phyloP scores from a whole-genome alignment of 192 early-diverging fungal genomes.

The Pilaira anomala region DNA sequence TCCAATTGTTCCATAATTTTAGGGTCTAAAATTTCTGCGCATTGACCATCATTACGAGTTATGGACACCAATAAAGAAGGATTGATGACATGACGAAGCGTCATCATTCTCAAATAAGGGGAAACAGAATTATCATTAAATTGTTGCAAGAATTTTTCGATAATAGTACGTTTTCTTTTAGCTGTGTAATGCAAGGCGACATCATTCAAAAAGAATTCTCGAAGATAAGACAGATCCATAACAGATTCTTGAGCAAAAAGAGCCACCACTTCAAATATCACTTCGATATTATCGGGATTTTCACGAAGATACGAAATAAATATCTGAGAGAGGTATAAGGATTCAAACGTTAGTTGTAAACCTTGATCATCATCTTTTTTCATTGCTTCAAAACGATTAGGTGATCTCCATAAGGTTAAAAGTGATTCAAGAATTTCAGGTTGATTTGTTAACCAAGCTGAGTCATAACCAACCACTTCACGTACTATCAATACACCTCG shows the following conservation, averaged over 20 bases:
- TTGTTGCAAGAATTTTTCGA: slow-evolving; percentile 76
- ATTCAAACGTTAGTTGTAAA: slow-evolving; percentile 43
- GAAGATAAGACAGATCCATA: slow-evolving; percentile 59
- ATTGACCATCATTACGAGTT: slow-evolving; percentile 42
- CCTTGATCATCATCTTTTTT: slow-evolving; percentile 46
- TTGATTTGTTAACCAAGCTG: slow-evolving; percentile 48
- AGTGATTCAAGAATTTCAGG: slow-evolving; percentile 53
- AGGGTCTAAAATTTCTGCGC: slow-evolving; percentile 54
- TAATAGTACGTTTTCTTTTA: slow-evolving; percentile 61
- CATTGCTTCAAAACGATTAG: slow-evolving; percentile 41
- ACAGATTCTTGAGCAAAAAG: slow-evolving; percentile 67
- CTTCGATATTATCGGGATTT: slow-evolving; percentile 61
- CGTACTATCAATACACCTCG: slow-evolving; percentile 60
- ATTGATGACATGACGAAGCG: slow-evolving; percentile 79
- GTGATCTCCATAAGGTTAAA: slow-evolving; percentile 41
- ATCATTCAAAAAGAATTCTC: slow-evolving; percentile 70
- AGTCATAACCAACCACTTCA: slow-evolving; percentile 49
- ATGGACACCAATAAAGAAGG: slow-evolving; percentile 79
- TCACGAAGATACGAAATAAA: slow-evolving; percentile 64
- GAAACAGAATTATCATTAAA: slow-evolving; percentile 60
- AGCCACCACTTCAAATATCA: slow-evolving; percentile 73
- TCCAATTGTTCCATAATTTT: slow-evolving; percentile 61
- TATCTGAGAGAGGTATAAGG: slow-evolving; percentile 64
- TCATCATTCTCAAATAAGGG: slow-evolving; percentile 64
- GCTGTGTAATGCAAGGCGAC: slow-evolving; percentile 54